Evolutionary conservation across 1,139 yeast genomes (phyloP), one percentile per base, ranked within the genome.

Genomic region (Scheffersomyces parashehatae): DNA sequence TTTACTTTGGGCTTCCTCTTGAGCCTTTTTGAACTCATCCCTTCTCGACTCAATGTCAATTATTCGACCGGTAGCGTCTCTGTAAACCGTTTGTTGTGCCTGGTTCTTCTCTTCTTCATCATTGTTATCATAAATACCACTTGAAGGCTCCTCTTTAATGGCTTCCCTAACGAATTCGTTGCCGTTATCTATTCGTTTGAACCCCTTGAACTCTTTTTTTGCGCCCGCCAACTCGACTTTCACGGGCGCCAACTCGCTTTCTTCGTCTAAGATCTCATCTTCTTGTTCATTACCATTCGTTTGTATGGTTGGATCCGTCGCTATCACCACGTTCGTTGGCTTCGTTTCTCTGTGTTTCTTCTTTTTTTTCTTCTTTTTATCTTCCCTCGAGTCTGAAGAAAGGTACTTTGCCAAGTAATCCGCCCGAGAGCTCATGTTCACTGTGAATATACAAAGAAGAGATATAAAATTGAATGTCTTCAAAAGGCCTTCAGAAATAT

Each of bases 41-140:
- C 65, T 54, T 24, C 62, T 56, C 28, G 62, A 62, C 11, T 68
- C 58, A 28, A 78, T 59, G 47, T 79, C 75, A 2, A 82, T 65
- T 35, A 68, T 67, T 32, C 77, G 67, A 6, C 91, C 91, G 2
- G 71, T 57, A 3, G 73, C 66, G 56, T 85, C 89, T 68, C 93
- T 71, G 55, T 79, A 79, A 0, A 84, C 72, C 0, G 88, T 82
- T 39, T 70, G 68, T 12, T 59, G 55, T 30, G 49, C 41, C 9
- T 48, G 44, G 5, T 33, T 35, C 8, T 29, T 39, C 14, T 40
- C 20, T 15, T 37, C 35, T 29, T 15, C 38, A 28, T 42, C 37
- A 20, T 39, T 42, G 9, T 28, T 35, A 16, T 46, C 35, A 28
- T 37, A 39, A 32, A 7, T 32, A 41, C 28, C 34, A 41, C 35